phyloP scores from a whole-genome alignment of 495 filamentous ascomycete species.

The Neurospora sp. region DNA sequence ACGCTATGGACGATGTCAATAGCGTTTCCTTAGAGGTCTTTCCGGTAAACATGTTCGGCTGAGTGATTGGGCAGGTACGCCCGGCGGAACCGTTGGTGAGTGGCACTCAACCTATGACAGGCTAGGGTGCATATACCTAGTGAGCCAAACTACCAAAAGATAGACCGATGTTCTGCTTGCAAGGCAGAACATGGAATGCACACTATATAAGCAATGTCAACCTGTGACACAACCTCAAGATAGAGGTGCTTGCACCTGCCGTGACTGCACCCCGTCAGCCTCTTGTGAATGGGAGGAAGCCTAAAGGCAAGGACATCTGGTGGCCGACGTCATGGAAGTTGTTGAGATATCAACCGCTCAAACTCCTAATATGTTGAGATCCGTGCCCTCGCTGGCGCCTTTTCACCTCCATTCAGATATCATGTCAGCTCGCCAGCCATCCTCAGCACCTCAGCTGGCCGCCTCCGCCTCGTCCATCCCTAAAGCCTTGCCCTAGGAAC shows the following conservation, averaged over 20 bases:
- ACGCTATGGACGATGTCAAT: too few relatives aligned
- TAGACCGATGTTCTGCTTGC: too few relatives aligned
- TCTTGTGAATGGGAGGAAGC: not conserved
- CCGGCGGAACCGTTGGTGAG: not conserved
- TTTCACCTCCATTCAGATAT: not conserved
- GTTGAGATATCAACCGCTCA: not conserved
- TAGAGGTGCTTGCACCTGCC: not conserved
- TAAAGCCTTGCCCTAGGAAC: not conserved
- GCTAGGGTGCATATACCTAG: too few relatives aligned
- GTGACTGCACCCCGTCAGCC: not conserved
- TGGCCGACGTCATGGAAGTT: not conserved
- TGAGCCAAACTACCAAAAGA: too few relatives aligned
- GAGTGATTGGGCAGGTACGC: not conserved
- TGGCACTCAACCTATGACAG: too few relatives aligned
- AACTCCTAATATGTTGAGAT: too few relatives aligned
- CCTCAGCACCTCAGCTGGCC: not conserved
- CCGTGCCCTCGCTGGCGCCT: too few relatives aligned
- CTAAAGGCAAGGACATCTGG: not conserved
- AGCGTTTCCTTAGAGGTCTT: too few relatives aligned
- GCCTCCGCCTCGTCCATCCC: not conserved
- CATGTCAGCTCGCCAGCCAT: not conserved
- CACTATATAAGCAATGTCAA: too few relatives aligned
- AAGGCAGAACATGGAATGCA: too few relatives aligned
- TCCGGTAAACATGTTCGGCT: too few relatives aligned
- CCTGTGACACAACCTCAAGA: too few relatives aligned